A percentile compares a stretch with the other conserved stretches of the same genome.
These are phyloP conservation scores for Suillus clintonianus DNA, from an alignment of 768 basidiomycete genomes.

Conservation along the genomic window DNA sequence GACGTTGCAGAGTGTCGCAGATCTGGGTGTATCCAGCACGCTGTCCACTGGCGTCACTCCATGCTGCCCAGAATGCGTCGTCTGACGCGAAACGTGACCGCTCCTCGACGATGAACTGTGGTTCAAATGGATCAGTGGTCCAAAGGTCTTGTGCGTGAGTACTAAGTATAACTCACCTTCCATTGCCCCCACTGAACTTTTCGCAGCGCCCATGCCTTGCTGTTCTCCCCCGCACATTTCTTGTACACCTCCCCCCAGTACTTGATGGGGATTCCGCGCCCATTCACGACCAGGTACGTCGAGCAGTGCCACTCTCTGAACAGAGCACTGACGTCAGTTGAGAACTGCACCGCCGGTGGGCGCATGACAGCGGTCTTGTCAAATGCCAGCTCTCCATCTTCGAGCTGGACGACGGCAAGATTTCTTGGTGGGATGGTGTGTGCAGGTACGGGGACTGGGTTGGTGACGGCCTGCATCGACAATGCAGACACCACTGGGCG, in stretches of 20 bases:
- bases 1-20: too few species aligned
- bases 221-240: neutral
- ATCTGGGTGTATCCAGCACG: too few species aligned
- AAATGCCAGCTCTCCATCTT: neutral
- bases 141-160: too few species aligned
- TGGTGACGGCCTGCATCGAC: too few species aligned
- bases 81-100: too few species aligned
- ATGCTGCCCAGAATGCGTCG: too few species aligned
- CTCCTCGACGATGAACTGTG: constrained; percentile 18
- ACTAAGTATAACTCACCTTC: neutral
- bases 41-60: too few species aligned
- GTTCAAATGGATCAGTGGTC: neutral
- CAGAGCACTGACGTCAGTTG: neutral
- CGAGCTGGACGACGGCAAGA: neutral
- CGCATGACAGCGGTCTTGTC: neutral
- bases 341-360: neutral
- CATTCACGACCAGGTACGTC: neutral
- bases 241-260: neutral
- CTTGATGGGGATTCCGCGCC: neutral
- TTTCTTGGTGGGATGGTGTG: neutral
- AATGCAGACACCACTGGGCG: too few species aligned
- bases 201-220: neutral
- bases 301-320: neutral
- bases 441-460: neutral
- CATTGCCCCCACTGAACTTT: neutral